A percentile compares a stretch with the other conserved stretches of the same genome.
Evolutionary conservation across 345 rosid species (phyloP).

Genomic region (Jatropha curcas): DNA sequence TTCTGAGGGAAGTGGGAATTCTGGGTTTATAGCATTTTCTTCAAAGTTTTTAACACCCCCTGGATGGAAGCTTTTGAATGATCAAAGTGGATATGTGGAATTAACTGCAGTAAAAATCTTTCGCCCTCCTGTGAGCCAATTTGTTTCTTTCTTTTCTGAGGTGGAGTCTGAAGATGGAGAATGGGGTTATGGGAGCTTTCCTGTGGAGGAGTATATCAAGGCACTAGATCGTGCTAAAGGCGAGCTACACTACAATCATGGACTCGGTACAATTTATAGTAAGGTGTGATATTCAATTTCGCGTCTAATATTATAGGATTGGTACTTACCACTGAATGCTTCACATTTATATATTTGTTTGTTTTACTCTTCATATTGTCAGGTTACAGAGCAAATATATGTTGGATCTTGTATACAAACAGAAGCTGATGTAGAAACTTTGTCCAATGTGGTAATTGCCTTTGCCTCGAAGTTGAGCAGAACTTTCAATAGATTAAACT

Average conservation of each 20-base stretch:
- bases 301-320: not conserved
- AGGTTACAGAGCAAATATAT: constrained; percentile 90
- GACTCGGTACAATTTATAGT: constrained; percentile 84
- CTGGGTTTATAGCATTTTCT: constrained; percentile 79
- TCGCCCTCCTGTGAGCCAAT: constrained; percentile 46
- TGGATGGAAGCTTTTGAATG: constrained; percentile 60
- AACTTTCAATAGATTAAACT: not conserved
- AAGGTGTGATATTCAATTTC: constrained; percentile 53
- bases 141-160: constrained; percentile 73
- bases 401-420: constrained; percentile 89
- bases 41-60: constrained; percentile 57
- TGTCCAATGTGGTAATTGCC: constrained; percentile 62
- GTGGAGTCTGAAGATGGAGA: constrained; percentile 76
- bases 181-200: constrained; percentile 93
- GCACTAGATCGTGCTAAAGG: constrained; percentile 88
- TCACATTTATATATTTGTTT: not conserved
- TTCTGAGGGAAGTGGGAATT: constrained; percentile 57
- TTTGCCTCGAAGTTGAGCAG: not conserved
- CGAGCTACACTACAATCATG: constrained; percentile 81
- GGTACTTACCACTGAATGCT: not conserved
- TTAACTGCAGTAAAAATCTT: constrained; percentile 40
- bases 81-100: constrained; percentile 40
- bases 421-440: constrained; percentile 68
- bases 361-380: constrained; percentile 21
- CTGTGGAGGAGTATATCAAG: constrained; percentile 76